Evolutionary conservation across 2,329 filamentous ascomycete genomes (phyloP).

Genomic region (Rhytidhysteron rufulum): DNA sequence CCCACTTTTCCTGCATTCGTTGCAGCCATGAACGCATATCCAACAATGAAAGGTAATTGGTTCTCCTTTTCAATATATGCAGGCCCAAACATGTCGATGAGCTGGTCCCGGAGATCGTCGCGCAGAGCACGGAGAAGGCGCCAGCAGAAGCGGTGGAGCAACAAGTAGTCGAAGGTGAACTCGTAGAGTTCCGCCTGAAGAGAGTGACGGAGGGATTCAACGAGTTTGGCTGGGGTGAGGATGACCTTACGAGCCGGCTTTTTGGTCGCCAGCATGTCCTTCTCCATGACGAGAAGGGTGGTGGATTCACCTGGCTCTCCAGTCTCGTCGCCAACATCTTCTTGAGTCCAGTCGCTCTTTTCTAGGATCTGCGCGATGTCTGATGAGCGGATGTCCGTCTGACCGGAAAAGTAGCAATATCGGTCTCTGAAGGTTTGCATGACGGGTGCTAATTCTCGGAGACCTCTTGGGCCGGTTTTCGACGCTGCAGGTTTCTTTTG

Average conservation of each 20-base stretch:
- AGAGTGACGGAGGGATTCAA: conserved; percentile 27
- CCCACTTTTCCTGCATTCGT: conserved; percentile 8
- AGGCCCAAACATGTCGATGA: conserved; percentile 31
- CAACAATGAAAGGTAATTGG: conserved; percentile 40
- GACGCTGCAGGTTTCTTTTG: conserved; percentile 16
- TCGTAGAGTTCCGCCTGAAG: conserved; percentile 37
- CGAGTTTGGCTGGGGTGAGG: conserved; percentile 19
- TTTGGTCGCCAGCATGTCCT: too few relatives aligned
- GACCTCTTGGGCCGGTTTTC: conserved; percentile 22
- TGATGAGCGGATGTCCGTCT: conserved; percentile 30
- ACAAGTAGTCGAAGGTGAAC: conserved; percentile 40
- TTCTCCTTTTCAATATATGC: conserved; percentile 38
- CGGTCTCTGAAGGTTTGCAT: conserved; percentile 36
- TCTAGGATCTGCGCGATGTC: conserved; percentile 36
- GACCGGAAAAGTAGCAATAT: conserved; percentile 21
- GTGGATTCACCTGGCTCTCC: too few relatives aligned
- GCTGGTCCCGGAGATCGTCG: conserved; percentile 23
- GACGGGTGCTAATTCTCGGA: conserved; percentile 30
- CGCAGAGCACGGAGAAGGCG: conserved; percentile 31
- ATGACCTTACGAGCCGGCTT: too few relatives aligned
- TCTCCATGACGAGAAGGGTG: too few relatives aligned
- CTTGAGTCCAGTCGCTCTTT: conserved; percentile 19
- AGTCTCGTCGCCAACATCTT: conserved; percentile 16
- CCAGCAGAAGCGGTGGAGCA: conserved; percentile 42
- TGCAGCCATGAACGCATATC: conserved; percentile 38